Evolutionary conservation across 1,139 yeast genomes (phyloP).

Genomic region (Geotrichum citri-aurantii): DNA sequence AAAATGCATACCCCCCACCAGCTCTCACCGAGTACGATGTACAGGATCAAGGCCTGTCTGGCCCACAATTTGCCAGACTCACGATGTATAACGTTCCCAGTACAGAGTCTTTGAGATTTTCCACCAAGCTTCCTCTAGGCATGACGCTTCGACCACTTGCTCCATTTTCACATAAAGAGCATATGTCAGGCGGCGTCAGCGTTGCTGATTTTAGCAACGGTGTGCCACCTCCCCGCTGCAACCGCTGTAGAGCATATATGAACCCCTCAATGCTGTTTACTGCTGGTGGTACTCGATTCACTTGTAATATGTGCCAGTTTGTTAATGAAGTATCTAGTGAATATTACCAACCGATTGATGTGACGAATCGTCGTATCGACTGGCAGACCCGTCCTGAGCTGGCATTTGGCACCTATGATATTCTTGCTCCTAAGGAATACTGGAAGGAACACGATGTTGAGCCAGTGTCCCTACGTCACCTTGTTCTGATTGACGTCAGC

Average conservation of each 20-base stretch:
- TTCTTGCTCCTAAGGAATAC: slow-evolving; percentile 69
- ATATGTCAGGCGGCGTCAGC: slow-evolving; percentile 47
- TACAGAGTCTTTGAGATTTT: slow-evolving; percentile 60
- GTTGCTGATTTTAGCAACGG: slow-evolving; percentile 52
- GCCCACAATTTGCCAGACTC: slow-evolving; percentile 72
- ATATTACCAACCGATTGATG: slow-evolving; percentile 59
- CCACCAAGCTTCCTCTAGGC: slow-evolving; percentile 77
- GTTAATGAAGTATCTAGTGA: slow-evolving; percentile 65
- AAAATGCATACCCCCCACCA: slow-evolving; percentile 73
- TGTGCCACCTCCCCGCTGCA: slow-evolving; percentile 79
- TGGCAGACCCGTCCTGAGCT: slow-evolving; percentile 66
- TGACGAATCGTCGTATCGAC: slow-evolving; percentile 58
- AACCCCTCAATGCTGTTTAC: slow-evolving; percentile 76
- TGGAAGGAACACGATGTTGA: slow-evolving; percentile 46
- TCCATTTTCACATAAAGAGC: slow-evolving; percentile 16
- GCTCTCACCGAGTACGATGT: slow-evolving; percentile 68
- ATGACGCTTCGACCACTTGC: slow-evolving; percentile 84
- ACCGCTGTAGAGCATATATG: slow-evolving; percentile 82
- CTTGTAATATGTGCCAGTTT: slow-evolving; percentile 85
- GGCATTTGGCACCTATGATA: slow-evolving; percentile 78
- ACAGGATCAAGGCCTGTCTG: slow-evolving; percentile 78
- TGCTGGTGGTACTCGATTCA: slow-evolving; percentile 56
- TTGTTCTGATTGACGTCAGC: slow-evolving; percentile 73
- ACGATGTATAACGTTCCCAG: slow-evolving; percentile 83
- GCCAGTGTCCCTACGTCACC: slow-evolving; percentile 55